Evolutionary conservation across 2,329 filamentous ascomycete genomes (phyloP).

Genomic region (Fusarium denticulatum): DNA sequence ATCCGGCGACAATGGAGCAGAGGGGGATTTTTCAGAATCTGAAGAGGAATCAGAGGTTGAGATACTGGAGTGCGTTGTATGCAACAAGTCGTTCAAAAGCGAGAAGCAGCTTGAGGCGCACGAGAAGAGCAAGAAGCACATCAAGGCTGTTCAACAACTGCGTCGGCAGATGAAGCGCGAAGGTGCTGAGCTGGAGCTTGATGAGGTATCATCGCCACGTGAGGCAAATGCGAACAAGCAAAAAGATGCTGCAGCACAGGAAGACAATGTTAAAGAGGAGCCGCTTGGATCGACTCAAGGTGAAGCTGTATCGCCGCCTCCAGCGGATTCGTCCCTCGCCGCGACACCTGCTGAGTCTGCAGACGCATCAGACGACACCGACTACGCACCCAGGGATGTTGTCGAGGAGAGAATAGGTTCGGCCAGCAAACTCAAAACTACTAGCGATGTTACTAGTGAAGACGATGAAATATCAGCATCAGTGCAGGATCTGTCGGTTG

Average conservation of each 20-base stretch:
- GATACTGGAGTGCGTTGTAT: slow-evolving; percentile 78
- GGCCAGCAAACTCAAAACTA: slow-evolving; percentile 1
- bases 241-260: background rate
- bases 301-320: background rate
- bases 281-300: background rate
- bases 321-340: background rate
- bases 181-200: slow-evolving; percentile 68
- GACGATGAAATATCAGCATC: slow-evolving; percentile 24
- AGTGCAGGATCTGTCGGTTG: slow-evolving; percentile 41
- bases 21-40: slow-evolving; percentile 70
- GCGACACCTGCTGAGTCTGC: slow-evolving; percentile 10
- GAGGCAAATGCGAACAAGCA: background rate
- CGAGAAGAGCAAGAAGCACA: slow-evolving; percentile 96
- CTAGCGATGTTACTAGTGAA: background rate
- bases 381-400: slow-evolving; percentile 59
- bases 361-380: slow-evolving; percentile 47
- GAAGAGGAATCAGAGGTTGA: slow-evolving; percentile 66
- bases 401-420: slow-evolving; percentile 54
- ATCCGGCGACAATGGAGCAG: slow-evolving; percentile 59
- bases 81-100: slow-evolving; percentile 85
- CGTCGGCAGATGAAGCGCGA: slow-evolving; percentile 86
- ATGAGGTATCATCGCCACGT: slow-evolving; percentile 19
- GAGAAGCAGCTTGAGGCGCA: slow-evolving; percentile 92
- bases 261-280: background rate
- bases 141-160: slow-evolving; percentile 84